These are phyloP conservation scores for Leishmania tarentolae DNA, from an alignment of 208 protist genomes.

Conservation along the genomic window DNA sequence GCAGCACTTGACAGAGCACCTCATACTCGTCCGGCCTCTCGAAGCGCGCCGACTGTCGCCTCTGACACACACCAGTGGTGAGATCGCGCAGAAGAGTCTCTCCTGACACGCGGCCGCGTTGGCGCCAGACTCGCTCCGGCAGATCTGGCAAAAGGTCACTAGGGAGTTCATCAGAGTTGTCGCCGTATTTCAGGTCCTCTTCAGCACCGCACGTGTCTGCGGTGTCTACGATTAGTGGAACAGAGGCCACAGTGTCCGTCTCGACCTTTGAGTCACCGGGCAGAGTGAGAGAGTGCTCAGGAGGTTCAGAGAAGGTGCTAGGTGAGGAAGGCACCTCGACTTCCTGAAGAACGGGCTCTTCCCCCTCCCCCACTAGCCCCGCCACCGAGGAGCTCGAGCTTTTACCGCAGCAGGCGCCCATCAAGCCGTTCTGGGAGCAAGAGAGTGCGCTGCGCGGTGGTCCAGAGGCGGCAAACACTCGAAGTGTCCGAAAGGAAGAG, in stretches of 20 bases:
- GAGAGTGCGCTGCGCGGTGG: not conserved
- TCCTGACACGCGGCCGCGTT: constrained; percentile 13
- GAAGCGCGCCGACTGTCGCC: not conserved
- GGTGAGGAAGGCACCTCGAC: not conserved
- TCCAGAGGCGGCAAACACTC: not conserved
- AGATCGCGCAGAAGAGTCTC: constrained; percentile 1
- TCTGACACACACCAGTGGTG: constrained; percentile 1
- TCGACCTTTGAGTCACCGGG: not conserved
- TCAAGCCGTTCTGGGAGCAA: not conserved
- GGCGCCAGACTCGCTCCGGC: not conserved
- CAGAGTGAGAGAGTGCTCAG: not conserved
- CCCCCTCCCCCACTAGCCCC: not conserved
- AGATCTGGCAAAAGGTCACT: not conserved
- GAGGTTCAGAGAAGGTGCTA: not conserved
- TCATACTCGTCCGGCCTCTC: not conserved
- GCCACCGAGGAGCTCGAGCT: not conserved
- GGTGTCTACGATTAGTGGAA: not conserved
- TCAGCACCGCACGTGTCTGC: not conserved
- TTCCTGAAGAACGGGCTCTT: not conserved
- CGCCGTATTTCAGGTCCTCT: not conserved
- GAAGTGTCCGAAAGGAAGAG: not conserved
- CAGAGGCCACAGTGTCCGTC: not conserved
- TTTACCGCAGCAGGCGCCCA: not conserved
- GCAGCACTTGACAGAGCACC: constrained; percentile 5
- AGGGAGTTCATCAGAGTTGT: not conserved